A percentile compares a stretch with the other conserved stretches of the same genome.
Conservation (phyloP, 2,329 filamentous ascomycete species). For the Alternaria ethzedia region DNA sequence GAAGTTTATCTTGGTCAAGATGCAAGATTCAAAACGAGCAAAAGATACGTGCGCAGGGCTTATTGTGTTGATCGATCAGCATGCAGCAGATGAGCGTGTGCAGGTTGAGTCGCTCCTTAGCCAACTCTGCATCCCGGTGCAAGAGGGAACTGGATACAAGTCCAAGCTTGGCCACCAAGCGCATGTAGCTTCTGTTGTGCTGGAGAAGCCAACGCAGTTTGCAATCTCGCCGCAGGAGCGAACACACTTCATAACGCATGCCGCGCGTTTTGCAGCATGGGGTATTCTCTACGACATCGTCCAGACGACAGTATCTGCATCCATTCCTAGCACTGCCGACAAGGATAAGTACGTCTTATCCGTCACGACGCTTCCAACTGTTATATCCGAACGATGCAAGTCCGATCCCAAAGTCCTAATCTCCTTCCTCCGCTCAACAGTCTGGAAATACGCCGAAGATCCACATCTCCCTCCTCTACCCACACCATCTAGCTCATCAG, state of each 20-base stretch:
- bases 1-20: slow-evolving; percentile 82
- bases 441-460: slow-evolving; percentile 64
- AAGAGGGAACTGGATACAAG: slow-evolving; percentile 19
- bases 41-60: slow-evolving; percentile 36
- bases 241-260: slow-evolving; percentile 62
- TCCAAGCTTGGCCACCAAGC: slow-evolving; percentile 43
- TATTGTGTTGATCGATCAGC: slow-evolving; percentile 86
- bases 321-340: slow-evolving; percentile 1
- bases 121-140: slow-evolving; percentile 56
- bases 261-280: slow-evolving; percentile 71
- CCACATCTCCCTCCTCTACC: not conserved
- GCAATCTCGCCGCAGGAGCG: slow-evolving; percentile 68
- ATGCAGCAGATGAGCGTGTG: slow-evolving; percentile 90
- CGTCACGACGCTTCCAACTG: slow-evolving; percentile 69
- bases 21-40: slow-evolving; percentile 40
- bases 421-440: slow-evolving; percentile 75
- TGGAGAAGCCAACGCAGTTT: slow-evolving; percentile 66
- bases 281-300: slow-evolving; percentile 71
- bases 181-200: slow-evolving; percentile 36
- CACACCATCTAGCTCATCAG: not conserved
- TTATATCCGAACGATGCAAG: slow-evolving; percentile 77
- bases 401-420: slow-evolving; percentile 74
- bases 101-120: slow-evolving; percentile 76
- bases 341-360: slow-evolving; percentile 44
- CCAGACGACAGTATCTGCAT: not conserved